Percentiles rank a stretch among this genome's conserved stretches.
Conservation (phyloP, 768 basidiomycete genomes). For the Calocybe gangraenosa region DNA sequence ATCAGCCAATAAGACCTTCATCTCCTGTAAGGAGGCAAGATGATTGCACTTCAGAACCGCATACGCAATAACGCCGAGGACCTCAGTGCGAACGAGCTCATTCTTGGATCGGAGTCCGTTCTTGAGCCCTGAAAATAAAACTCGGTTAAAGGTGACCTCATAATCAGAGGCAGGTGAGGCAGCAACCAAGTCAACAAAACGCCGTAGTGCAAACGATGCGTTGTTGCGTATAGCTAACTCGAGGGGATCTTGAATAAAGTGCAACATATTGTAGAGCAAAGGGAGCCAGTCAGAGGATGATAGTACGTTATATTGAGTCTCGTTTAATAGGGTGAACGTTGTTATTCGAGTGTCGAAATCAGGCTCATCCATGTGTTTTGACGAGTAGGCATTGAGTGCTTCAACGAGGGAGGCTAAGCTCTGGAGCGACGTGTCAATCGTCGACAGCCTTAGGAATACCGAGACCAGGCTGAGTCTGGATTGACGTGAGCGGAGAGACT, state of each 20-base stretch:
- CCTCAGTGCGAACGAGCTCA: slow-evolving; percentile 84
- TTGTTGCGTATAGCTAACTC: slow-evolving; percentile 85
- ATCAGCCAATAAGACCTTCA: slow-evolving; percentile 74
- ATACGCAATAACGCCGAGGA: slow-evolving; percentile 73
- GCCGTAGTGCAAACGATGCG: slow-evolving; percentile 69
- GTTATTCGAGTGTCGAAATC: slow-evolving; percentile 84
- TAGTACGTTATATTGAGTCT: slow-evolving; percentile 47
- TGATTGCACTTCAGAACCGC: slow-evolving; percentile 62
- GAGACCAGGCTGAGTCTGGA: slow-evolving; percentile 68
- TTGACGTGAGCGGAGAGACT: slow-evolving; percentile 64
- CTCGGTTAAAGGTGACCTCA: slow-evolving; percentile 54
- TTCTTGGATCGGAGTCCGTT: slow-evolving; percentile 73
- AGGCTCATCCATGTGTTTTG: slow-evolving; percentile 80
- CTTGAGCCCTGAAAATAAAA: slow-evolving; percentile 76
- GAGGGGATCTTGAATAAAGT: slow-evolving; percentile 83
- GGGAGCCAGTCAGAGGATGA: slow-evolving; percentile 71
- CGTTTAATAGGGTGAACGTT: slow-evolving; percentile 76
- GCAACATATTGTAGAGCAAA: slow-evolving; percentile 75
- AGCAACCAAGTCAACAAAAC: slow-evolving; percentile 67
- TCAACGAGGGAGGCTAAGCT: slow-evolving; percentile 52
- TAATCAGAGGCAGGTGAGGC: slow-evolving; percentile 36
- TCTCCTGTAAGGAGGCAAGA: slow-evolving; percentile 65
- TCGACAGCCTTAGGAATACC: slow-evolving; percentile 51
- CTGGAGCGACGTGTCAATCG: slow-evolving; percentile 42
- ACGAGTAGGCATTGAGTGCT: slow-evolving; percentile 82